Evolutionary conservation across 1,284 basidiomycete species (phyloP), one percentile per base, ranked within the genome.

Genomic region (Puccinia triticina): DNA sequence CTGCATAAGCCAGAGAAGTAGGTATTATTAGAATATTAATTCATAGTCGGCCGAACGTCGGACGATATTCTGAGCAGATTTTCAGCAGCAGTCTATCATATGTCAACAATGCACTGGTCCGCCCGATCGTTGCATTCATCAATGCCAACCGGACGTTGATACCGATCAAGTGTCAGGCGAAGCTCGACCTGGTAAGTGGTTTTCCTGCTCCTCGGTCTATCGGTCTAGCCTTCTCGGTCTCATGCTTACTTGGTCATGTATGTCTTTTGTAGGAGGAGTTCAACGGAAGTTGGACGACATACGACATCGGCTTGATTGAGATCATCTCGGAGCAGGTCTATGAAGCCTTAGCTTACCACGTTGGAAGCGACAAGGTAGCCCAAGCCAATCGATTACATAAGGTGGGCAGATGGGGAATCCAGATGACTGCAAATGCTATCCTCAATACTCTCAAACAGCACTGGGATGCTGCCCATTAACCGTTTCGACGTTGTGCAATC

Each of bases 121-220:
- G 97, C 83, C 96, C 97, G 4, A 98, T 99, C 84, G 97, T 99
- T 7, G 96, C 95, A 0, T 99, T 99, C 86, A 97, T 99, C 91
- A 97, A 97, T 93, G 92, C 93, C 0, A 96, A 98, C 86, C 91
- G 92, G 83, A 98, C 96, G 0, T 88, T 98, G 84, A 91, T 98
- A 2, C 95, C 95, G 14, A 95, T 98, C 80, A 93, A 92, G 84
- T 96, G 94, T 86, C 90, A 92, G 82, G 91, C 96, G 4, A 91
- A 92, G 37, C 92, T 94, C 85, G 90, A 93, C 83, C 88, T 96
- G 79, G 88, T 84, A 64, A 74, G 82, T 53, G 18, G 29, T 1
- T 61, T 34, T 61, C 29, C 23, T 64, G n/a, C 59, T 59, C 4
- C n/a, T 55, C 23, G 32, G 32, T 73, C 11, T 29, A 26, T 55